These are phyloP conservation scores for Trichoderma gracile DNA, from an alignment of 2,329 filamentous ascomycete genomes.

Conservation along the genomic window DNA sequence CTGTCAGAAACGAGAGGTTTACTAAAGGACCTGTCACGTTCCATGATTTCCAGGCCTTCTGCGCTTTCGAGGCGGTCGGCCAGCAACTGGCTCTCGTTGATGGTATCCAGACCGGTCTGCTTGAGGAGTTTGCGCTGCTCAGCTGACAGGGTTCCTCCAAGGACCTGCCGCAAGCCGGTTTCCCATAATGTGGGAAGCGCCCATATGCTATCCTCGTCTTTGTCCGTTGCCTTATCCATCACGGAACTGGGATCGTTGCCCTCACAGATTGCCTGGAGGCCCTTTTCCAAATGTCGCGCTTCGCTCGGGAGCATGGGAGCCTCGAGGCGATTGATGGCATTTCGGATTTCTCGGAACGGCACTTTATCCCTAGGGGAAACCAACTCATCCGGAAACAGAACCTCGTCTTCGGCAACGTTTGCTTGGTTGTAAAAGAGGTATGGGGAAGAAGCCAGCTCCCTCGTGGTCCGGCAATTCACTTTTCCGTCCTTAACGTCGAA, in stretches of 20 bases:
- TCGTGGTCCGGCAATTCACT: slow-evolving; percentile 13
- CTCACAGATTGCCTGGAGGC: neutral
- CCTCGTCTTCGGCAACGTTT: slow-evolving; percentile 31
- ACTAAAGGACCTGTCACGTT: slow-evolving; percentile 32
- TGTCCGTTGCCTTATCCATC: slow-evolving; percentile 8
- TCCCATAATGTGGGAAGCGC: slow-evolving; percentile 31
- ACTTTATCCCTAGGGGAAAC: slow-evolving; percentile 25
- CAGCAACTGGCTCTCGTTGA: slow-evolving; percentile 11
- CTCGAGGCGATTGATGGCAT: slow-evolving; percentile 31
- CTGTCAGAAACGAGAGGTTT: neutral
- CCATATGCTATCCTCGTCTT: slow-evolving; percentile 30
- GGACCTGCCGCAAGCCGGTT: slow-evolving; percentile 29
- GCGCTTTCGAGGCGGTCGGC: slow-evolving; percentile 17
- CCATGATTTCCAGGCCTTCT: slow-evolving; percentile 32
- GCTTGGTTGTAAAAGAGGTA: slow-evolving; percentile 36
- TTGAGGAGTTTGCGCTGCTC: slow-evolving; percentile 22
- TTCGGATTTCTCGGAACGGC: slow-evolving; percentile 32
- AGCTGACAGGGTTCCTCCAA: neutral
- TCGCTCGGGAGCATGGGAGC: slow-evolving; percentile 25
- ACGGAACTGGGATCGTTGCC: neutral
- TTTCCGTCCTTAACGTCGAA: slow-evolving; percentile 24
- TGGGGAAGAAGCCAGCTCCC: slow-evolving; percentile 10
- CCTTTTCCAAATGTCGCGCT: slow-evolving; percentile 23
- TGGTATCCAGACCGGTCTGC: neutral
- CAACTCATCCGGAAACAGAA: slow-evolving; percentile 34